phyloP scores from a whole-genome alignment of 164 flowering plant species.

The Chimonanthus salicifolius region DNA sequence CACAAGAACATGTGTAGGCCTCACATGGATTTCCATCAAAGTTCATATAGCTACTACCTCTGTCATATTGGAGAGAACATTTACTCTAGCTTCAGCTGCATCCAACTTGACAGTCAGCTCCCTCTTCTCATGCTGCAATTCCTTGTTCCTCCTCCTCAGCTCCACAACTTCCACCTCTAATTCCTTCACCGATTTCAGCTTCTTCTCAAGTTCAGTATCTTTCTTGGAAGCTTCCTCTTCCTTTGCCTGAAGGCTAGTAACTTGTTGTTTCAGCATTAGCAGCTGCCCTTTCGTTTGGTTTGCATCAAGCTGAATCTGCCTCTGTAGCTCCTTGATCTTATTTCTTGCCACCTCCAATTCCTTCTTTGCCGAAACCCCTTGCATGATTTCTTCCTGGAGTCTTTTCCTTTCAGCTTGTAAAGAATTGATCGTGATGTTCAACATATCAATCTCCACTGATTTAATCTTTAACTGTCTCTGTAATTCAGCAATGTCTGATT shows the following conservation, averaged over 20 bases:
- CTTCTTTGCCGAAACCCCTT: constrained; percentile 43
- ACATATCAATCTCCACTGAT: constrained; percentile 80
- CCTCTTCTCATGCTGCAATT: constrained; percentile 90
- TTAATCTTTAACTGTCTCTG: constrained; percentile 91
- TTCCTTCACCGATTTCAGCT: constrained; percentile 71
- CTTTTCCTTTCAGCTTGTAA: constrained; percentile 87
- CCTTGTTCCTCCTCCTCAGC: constrained; percentile 83
- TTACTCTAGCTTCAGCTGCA: constrained; percentile 66
- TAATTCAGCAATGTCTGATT: constrained; percentile 61
- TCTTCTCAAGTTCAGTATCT: constrained; percentile 67
- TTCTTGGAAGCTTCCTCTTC: constrained; percentile 78
- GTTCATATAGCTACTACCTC: constrained; percentile 44
- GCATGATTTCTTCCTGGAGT: constrained; percentile 70
- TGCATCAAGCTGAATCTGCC: constrained; percentile 88
- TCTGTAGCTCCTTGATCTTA: constrained; percentile 84
- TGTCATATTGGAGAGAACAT: constrained; percentile 67
- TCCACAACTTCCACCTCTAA: constrained; percentile 80
- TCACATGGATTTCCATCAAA: not conserved
- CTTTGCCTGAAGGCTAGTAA: constrained; percentile 64
- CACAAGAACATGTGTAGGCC: not conserved
- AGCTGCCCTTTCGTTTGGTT: constrained; percentile 89
- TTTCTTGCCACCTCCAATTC: constrained; percentile 76
- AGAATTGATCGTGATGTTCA: constrained; percentile 72
- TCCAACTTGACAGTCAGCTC: constrained; percentile 71
- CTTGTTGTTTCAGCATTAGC: constrained; percentile 85